Evolutionary conservation across 768 basidiomycete genomes (phyloP).

Genomic region (Neoboletus subvelutipes): DNA sequence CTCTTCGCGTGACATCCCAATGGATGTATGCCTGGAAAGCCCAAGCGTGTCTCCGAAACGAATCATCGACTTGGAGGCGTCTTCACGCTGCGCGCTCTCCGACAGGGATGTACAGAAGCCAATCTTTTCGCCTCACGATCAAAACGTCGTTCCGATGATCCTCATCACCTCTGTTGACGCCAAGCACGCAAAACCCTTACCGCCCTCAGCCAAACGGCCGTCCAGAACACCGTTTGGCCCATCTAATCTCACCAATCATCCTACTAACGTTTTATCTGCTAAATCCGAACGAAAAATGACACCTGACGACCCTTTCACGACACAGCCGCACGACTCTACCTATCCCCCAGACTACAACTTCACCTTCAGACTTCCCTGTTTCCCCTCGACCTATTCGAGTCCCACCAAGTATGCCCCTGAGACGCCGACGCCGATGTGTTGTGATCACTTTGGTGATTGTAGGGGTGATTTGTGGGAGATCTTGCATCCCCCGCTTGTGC

Average conservation of each 20-base stretch:
- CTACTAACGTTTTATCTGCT: conserved; percentile 1
- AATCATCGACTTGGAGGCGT: background rate
- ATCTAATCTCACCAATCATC: conserved; percentile 8
- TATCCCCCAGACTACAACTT: background rate
- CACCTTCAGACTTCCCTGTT: conserved; percentile 17
- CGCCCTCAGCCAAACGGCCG: conserved; percentile 8
- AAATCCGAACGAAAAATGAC: background rate
- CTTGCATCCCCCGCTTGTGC: conserved; percentile 25
- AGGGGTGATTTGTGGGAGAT: conserved; percentile 26
- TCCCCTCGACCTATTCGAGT: background rate
- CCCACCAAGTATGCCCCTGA: conserved; percentile 12
- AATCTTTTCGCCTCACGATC: background rate
- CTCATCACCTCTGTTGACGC: conserved; percentile 28
- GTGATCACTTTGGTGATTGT: conserved; percentile 25
- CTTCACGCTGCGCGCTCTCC: background rate
- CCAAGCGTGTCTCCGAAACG: background rate
- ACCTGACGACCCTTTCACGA: conserved; percentile 20
- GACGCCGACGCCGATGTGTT: conserved; percentile 29
- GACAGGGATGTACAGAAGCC: background rate
- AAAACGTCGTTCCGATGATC: conserved; percentile 20
- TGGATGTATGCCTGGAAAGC: conserved; percentile 4
- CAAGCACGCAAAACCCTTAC: conserved; percentile 23
- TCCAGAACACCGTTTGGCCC: conserved; percentile 15
- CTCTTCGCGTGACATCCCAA: conserved; percentile 1
- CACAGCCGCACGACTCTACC: background rate